A percentile compares a stretch with the other conserved stretches of the same genome.
Evolutionary conservation across 805 yeast species (phyloP).

Genomic region (Pichia gijzeniarum): DNA sequence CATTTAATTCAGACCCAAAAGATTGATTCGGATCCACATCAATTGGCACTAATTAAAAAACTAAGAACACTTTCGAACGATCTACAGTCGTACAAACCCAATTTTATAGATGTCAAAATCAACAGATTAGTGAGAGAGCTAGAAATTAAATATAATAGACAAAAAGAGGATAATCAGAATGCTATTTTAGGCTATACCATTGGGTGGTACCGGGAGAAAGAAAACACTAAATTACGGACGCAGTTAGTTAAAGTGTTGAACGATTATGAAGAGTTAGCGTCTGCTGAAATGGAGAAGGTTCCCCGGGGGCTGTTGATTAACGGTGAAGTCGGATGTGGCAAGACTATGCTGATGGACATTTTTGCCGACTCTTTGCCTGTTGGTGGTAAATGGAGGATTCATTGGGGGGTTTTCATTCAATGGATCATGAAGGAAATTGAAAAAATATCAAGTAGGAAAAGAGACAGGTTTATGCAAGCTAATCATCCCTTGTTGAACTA

Average conservation of each 20-base stretch:
- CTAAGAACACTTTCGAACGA: slow-evolving; percentile 55
- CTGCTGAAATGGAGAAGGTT: slow-evolving; percentile 46
- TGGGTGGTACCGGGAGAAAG: slow-evolving; percentile 21
- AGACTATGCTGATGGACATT: slow-evolving; percentile 66
- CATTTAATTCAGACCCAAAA: slow-evolving; percentile 45
- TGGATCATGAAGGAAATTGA: slow-evolving; percentile 65
- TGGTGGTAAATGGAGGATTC: slow-evolving; percentile 60
- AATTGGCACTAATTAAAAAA: slow-evolving; percentile 53
- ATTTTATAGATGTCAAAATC: slow-evolving; percentile 40
- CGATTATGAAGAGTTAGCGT: slow-evolving; percentile 36
- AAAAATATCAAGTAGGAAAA: slow-evolving; percentile 40
- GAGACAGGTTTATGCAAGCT: slow-evolving; percentile 24
- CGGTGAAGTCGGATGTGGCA: slow-evolving; percentile 72
- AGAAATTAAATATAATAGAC: slow-evolving; percentile 22
- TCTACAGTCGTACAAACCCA: slow-evolving; percentile 57
- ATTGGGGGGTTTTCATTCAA: slow-evolving; percentile 61
- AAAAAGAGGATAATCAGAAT: slow-evolving; percentile 15
- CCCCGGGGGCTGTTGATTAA: slow-evolving; percentile 61
- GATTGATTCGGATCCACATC: slow-evolving; percentile 50
- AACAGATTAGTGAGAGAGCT: slow-evolving; percentile 32
- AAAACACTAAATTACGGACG: slow-evolving; percentile 16
- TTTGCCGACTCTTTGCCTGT: slow-evolving; percentile 63
- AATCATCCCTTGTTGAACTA: slow-evolving; percentile 31
- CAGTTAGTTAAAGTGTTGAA: slow-evolving; percentile 45
- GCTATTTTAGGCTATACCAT: slow-evolving; percentile 26